Conservation (phyloP, 805 yeast genomes). For the Ascoidea rubescens region DNA sequence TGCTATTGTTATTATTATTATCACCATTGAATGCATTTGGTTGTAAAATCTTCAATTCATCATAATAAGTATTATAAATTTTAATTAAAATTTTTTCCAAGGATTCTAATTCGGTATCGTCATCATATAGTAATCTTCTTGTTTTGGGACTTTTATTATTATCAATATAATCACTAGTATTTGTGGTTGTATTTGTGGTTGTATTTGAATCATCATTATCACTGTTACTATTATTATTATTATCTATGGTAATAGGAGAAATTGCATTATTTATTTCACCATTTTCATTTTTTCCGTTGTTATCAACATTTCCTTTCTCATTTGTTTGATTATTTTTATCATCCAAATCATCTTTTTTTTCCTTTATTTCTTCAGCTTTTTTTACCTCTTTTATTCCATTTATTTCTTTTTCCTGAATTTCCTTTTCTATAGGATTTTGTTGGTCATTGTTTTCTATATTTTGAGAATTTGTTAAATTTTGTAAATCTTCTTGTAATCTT, state of each 20-base stretch:
- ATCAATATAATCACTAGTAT: background rate
- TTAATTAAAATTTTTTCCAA: conserved; percentile 46
- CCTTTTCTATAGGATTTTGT: conserved; percentile 7
- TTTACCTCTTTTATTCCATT: background rate
- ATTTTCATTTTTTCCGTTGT: conserved; percentile 2
- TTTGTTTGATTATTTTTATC: conserved; percentile 12
- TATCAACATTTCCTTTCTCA: conserved; percentile 14
- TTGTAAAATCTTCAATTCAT: conserved; percentile 13
- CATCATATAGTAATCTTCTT: conserved; percentile 53
- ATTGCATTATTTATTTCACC: background rate
- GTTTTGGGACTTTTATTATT: conserved; percentile 11
- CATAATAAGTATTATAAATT: conserved; percentile 59
- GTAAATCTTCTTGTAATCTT: conserved; percentile 48
- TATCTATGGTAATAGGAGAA: no score
- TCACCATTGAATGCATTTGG: conserved; percentile 16
- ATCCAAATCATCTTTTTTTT: background rate
- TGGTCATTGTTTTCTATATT: conserved; percentile 2
- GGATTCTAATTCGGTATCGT: conserved; percentile 61
- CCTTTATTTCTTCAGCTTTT: background rate
- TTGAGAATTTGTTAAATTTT: conserved; percentile 8
- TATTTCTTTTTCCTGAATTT: conserved; percentile 2
- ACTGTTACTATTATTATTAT: no score
- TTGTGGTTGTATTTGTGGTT: conserved; percentile 3
- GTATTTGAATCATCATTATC: background rate
- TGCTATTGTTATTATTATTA: conserved; percentile 29